Evolutionary conservation across 345 rosid genomes (phyloP), one percentile per base, ranked within the genome.

Genomic region (Moricandia moricandioides): DNA sequence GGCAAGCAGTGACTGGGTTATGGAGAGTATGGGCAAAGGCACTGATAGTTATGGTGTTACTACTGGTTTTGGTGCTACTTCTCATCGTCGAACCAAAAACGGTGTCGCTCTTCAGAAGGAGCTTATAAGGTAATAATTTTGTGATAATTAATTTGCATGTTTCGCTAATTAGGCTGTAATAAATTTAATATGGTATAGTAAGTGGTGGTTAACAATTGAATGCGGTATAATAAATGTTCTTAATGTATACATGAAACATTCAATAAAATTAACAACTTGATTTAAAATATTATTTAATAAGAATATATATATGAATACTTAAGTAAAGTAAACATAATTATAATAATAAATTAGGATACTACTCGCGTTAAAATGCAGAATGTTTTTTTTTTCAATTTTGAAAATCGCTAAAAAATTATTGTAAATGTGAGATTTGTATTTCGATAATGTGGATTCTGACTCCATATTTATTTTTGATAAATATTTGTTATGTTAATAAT

Each of bases 1-100:
- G 57, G 93, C 93, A 6, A 90, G 96, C 62, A 87, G 90, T 66
- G 91, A 87, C n/a, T 88, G 93, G 96, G 91, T 90, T 5, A 80
- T 90, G 89, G 93, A 90, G 58, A 86, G 91, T 70, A 86, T 88
- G 96, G 71, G n/a, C 9, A 87, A 84, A 47, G 93, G 91, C 6
- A 86, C 88, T 5, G 96, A 88, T 57, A 87, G 90, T 54, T 87
- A 87, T 35, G 96, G 93, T 26, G 78, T 90, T 47, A 90, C 93
- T 35, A 90, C 96, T 35, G 96, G 96, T 45, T 88, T 90, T 43
- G 93, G 91, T 67, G 91, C 85, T 18, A 90, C 93, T 47, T 88
- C 93, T 54, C 93, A 90, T 68, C 79, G 91, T 34, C 79, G 90
- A 78, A 90, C 96, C 79, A 86, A 83, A 55, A 78, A 90, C 16